Evolutionary conservation across 2,329 filamentous ascomycete genomes (phyloP).

Genomic region (Lasiodiplodia sp.): DNA sequence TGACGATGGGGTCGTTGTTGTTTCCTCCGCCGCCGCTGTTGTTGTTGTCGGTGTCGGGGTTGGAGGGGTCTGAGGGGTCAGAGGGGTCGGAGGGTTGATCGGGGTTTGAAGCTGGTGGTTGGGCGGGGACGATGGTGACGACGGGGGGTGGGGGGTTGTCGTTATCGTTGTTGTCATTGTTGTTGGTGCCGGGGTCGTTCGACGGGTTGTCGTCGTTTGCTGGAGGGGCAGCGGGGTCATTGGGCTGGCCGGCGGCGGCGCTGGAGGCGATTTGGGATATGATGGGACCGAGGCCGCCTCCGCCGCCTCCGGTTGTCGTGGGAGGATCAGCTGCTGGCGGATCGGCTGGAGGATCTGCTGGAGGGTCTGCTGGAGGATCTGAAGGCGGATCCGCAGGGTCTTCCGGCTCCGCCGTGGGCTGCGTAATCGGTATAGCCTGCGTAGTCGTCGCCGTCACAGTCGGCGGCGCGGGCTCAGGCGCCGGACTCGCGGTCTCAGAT

Average conservation of each 20-base stretch:
- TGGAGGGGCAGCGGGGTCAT: background rate
- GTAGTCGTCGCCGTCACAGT: background rate
- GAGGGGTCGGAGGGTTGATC: background rate
- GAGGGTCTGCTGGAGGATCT: no score
- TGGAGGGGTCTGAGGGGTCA: background rate
- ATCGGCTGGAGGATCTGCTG: no score
- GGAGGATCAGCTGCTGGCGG: background rate
- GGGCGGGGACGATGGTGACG: background rate
- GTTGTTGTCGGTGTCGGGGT: background rate
- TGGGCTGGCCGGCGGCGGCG: background rate
- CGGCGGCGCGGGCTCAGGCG: background rate
- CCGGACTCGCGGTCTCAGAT: background rate
- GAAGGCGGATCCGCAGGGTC: background rate
- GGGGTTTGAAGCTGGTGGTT: background rate
- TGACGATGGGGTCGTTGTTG: background rate
- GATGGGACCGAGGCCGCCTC: background rate
- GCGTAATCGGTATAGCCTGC: background rate
- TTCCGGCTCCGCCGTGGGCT: background rate
- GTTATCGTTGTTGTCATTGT: no score
- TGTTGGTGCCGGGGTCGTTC: background rate
- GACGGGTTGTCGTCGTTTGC: background rate
- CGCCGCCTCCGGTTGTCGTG: background rate
- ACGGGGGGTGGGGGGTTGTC: background rate
- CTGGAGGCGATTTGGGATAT: slow-evolving; percentile 1
- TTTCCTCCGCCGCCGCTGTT: background rate